Percentiles rank a stretch among this genome's conserved stretches.
phyloP scores from a whole-genome alignment of 139 green algal genomes.

The Chlamydomonas schloesseri region DNA sequence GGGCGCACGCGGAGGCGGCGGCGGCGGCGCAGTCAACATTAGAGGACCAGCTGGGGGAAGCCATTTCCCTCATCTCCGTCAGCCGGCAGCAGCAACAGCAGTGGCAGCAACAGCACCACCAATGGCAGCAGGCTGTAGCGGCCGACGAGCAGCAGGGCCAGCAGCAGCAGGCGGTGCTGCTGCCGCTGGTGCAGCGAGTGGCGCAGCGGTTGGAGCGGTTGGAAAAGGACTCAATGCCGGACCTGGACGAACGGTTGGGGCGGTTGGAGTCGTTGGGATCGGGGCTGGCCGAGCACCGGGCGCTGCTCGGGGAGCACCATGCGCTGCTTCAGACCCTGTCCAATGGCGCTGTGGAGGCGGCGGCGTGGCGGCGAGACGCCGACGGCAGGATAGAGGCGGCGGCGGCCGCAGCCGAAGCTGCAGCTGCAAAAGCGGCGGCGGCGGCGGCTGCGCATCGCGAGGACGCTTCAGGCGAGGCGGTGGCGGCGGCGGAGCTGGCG shows the following conservation, averaged over 20 bases:
- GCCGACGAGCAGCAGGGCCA: not conserved
- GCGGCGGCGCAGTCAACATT: not conserved
- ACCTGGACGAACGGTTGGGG: not conserved
- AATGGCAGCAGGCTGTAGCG: not conserved
- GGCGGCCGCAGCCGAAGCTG: no score
- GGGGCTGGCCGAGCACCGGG: not conserved
- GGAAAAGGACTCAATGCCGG: no score
- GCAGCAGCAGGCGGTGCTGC: not conserved
- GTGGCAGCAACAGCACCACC: not conserved
- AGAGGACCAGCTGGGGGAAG: not conserved
- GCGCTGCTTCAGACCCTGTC: not conserved
- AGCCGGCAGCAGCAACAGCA: not conserved
- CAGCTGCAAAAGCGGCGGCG: no score
- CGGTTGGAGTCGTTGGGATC: not conserved
- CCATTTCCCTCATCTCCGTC: not conserved
- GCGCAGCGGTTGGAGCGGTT: not conserved
- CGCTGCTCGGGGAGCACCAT: slow-evolving; percentile 1
- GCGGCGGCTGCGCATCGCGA: no score
- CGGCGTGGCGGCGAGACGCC: not conserved
- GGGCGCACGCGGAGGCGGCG: not conserved
- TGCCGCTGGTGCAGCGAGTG: not conserved
- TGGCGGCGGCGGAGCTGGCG: not conserved
- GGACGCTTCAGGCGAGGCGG: not conserved
- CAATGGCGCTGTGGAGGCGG: not conserved
- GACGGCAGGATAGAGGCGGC: not conserved